phyloP scores from a whole-genome alignment of 805 yeast species.

The Nakazawaea pomicola region DNA sequence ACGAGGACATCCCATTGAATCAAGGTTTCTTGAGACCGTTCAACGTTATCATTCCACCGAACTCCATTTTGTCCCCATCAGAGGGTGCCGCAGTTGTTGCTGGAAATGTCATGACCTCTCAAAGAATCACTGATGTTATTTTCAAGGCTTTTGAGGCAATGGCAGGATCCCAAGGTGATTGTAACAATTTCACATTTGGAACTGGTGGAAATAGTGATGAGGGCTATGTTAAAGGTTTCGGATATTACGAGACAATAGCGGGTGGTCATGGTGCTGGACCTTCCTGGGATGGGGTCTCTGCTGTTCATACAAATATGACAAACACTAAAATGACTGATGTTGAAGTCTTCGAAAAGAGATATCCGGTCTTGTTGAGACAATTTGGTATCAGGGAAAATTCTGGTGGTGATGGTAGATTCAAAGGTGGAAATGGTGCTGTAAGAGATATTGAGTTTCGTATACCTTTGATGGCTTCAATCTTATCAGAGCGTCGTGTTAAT shows the following conservation, averaged over 20 bases:
- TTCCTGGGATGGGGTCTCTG: slow-evolving; percentile 80
- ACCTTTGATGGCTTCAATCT: slow-evolving; percentile 70
- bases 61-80: slow-evolving; percentile 67
- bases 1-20: slow-evolving; percentile 85
- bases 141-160: slow-evolving; percentile 81
- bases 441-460: slow-evolving; percentile 79
- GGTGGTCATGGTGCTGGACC: slow-evolving; percentile 93
- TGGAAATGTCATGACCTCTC: slow-evolving; percentile 93
- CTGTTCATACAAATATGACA: slow-evolving; percentile 93
- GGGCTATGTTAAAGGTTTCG: slow-evolving; percentile 63
- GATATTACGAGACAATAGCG: slow-evolving; percentile 91
- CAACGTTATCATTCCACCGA: slow-evolving; percentile 56
- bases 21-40: slow-evolving; percentile 89
- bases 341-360: slow-evolving; percentile 82
- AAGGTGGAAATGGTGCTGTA: slow-evolving; percentile 83
- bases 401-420: slow-evolving; percentile 72
- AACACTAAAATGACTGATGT: slow-evolving; percentile 91
- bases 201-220: slow-evolving; percentile 55
- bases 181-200: slow-evolving; percentile 93
- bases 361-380: slow-evolving; percentile 74
- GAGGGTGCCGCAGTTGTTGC: slow-evolving; percentile 90
- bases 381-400: slow-evolving; percentile 67
- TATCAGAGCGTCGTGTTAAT: slow-evolving; percentile 78
- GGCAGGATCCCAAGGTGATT: slow-evolving; percentile 95
- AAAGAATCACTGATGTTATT: slow-evolving; percentile 85